Base-by-base conservation (phyloP, 2,329 filamentous ascomycete genomes). In the Colletotrichum brevisporum region DNA sequence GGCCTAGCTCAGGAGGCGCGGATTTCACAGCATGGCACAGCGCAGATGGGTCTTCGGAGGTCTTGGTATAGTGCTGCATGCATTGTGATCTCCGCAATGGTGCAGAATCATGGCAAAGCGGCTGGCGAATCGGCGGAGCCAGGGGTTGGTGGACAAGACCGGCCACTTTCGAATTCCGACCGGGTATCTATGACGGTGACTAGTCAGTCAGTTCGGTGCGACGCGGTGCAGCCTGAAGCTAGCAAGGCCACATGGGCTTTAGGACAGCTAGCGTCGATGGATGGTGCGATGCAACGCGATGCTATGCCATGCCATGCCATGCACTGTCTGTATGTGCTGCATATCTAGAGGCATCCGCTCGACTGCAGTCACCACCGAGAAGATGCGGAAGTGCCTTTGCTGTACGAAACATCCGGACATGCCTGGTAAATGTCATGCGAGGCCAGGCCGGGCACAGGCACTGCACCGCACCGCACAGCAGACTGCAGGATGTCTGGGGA, bases 181-280 rank as follows among this genome's bases (percentile, higher is more conserved):
- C 48, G 55, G 26, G 54, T 56, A 47, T 50, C 65, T 24, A 58
- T 65, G 66, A 67, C 63, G 63, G 56, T 47, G 56, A 67, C 67
- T 69, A 67, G 56, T 54, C 41, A 67, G 63, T 54, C 41, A 62
- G 50, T 31, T 62, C 50, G 56, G 45, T 66, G 67, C 43, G 56
- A 48, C 50, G 41, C 50, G 62, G 61, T 47, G 41, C 51, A 47
- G 62, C 31, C 41, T 48, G 41, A 41, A 61, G 24, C 51, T 36
- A 45, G 55, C 56, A 26, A 67, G 67, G 51, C 67, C 67, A 69
- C 63, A 69, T 69, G 61, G 65, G 48, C 48, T 52, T 69, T 67
- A 61, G 55, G 24, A 9, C 48, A 27, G 51, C 21, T 60, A 66
- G 67, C 56, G 67, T 61, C 51, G 62, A 66, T 67, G 54, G 26